phyloP scores from a whole-genome alignment of 1,284 basidiomycete genomes.

The Dichomitus squalens region DNA sequence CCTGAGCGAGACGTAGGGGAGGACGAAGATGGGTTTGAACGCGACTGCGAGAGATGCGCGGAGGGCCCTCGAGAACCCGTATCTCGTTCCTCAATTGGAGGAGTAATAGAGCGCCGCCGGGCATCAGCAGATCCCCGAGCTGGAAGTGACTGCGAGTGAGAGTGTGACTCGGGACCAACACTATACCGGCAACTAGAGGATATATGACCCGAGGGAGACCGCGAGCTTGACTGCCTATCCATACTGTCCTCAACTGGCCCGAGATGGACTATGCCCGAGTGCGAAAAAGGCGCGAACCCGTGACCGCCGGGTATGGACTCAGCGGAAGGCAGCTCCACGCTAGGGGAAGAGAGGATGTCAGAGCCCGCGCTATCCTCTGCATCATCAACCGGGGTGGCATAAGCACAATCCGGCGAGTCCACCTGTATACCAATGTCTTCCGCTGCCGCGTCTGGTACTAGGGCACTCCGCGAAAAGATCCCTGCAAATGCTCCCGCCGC shows the following conservation, averaged over 20 bases:
- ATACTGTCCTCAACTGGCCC: conserved; percentile 35
- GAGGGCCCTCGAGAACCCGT: conserved; percentile 16
- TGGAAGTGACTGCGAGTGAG: conserved; percentile 7
- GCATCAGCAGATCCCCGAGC: too few relatives aligned
- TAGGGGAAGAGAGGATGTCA: background rate
- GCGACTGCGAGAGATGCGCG: conserved; percentile 18
- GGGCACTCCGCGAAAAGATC: conserved; percentile 4
- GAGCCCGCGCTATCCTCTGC: background rate
- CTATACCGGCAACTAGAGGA: conserved; percentile 25
- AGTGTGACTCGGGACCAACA: conserved; percentile 9
- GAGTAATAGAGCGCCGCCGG: too few relatives aligned
- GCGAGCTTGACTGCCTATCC: conserved; percentile 16
- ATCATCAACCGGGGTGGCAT: background rate
- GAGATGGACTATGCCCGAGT: conserved; percentile 54
- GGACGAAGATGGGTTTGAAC: conserved; percentile 10
- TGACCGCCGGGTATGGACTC: background rate
- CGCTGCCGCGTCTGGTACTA: conserved; percentile 6
- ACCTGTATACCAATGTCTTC: background rate
- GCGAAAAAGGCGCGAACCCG: conserved; percentile 35
- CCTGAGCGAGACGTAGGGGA: conserved; percentile 5
- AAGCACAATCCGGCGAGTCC: background rate
- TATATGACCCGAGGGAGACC: conserved; percentile 17
- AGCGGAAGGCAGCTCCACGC: background rate
- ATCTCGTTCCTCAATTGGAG: background rate
- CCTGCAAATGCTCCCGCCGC: conserved; percentile 33